Base-by-base conservation (phyloP, 768 basidiomycete species). In the Hydnomerulius pinastri region DNA sequence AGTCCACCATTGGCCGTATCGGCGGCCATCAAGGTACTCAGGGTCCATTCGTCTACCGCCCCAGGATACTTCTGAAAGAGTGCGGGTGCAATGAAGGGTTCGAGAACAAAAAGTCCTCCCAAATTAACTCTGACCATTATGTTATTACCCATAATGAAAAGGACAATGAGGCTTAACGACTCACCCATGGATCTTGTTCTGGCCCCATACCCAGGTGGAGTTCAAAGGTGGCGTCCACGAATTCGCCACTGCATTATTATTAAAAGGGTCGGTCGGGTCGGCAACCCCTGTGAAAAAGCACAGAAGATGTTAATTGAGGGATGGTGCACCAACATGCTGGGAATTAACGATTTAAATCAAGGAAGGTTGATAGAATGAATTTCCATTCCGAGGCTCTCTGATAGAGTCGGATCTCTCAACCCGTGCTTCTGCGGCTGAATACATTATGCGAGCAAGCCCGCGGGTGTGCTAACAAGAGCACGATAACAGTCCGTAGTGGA, bases 141-240 rank as follows among this genome's bases (percentile, higher is more conserved):
- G 55, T 61, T 21, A 55, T 51, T 43, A 35, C 2, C 50, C 41
- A 49, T 30, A 21, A 50, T 30, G 36, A 46, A 30, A 21, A 46
- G 2, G n/a, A 40, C 20, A 20, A 42, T 12, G 15, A 58, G 32
- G 53, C 41, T 54, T 46, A 33, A 39, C 23, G 4, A 60, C 74
- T 55, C 62, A 82, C 85, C 86, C 87, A 55, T 72, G 73, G 27
- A 88, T 68, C 36, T 72, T 79, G 71, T 90, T 78, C 43, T 71
- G 71, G 12, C 80, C 82, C 73, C 75, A 93, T 20, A 71, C 76
- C 89, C 91, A 96, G 23, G 72, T 79, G 59, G 83, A 75, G 70
- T 87, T 88, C 42, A 96, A 72, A 6, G 87, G 78, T 1, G 90
- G 90, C 6, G 87, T 86, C 85, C 88, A 94, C 2, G 79, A 82